phyloP scores from a whole-genome alignment of 2,329 filamentous ascomycete species.

The Aaosphaeria pasadenensis region DNA sequence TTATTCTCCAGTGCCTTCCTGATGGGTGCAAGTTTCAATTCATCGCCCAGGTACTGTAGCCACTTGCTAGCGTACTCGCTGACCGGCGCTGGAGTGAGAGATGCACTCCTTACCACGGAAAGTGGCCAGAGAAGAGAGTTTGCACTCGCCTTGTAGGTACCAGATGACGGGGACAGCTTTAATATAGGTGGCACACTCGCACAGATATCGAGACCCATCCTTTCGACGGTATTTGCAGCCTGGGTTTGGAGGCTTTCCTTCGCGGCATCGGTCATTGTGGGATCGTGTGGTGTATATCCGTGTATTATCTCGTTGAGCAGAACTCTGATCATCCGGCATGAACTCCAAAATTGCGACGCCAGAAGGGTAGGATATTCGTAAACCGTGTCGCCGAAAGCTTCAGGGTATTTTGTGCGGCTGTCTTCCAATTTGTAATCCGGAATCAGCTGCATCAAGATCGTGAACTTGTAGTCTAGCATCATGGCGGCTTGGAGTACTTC shows the following conservation, averaged over 20 bases:
- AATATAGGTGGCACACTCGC: not conserved
- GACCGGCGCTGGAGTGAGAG: not conserved
- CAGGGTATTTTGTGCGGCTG: not conserved
- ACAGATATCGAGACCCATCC: not conserved
- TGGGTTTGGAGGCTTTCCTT: not conserved
- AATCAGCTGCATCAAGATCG: not conserved
- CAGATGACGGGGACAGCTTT: not conserved
- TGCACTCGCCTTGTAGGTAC: not conserved
- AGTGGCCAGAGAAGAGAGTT: not conserved
- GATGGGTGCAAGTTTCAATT: not conserved
- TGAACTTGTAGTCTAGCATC: not conserved
- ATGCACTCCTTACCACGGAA: not conserved
- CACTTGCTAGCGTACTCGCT: not conserved
- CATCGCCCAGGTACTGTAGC: not conserved
- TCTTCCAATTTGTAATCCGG: conserved; percentile 5
- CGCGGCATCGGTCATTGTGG: not conserved
- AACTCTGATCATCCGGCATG: conserved; percentile 14
- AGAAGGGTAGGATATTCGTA: conserved; percentile 9
- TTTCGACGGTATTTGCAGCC: not conserved
- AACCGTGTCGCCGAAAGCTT: not conserved
- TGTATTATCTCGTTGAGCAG: conserved; percentile 11
- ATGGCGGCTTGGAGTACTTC: not conserved
- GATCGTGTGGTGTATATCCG: not conserved
- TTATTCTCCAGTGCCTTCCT: not conserved
- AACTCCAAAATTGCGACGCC: conserved; percentile 14